Conservation (phyloP, 768 basidiomycete genomes). For the Amanita pseudoporphyria region DNA sequence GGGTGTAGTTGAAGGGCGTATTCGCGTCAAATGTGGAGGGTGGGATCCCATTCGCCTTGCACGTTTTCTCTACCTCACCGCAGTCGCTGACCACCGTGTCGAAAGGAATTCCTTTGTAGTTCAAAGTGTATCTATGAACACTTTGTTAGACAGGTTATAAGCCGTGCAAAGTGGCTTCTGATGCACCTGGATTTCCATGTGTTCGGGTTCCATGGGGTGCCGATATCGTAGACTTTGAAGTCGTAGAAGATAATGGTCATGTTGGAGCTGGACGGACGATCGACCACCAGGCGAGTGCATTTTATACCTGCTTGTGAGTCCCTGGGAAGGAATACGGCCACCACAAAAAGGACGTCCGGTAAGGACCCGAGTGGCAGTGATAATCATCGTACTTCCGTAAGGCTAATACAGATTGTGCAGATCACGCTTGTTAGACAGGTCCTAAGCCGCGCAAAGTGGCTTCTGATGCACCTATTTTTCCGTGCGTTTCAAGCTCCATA, state of each 20-base stretch:
- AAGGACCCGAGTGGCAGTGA: too few species aligned
- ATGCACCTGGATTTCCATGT: constrained; percentile 35
- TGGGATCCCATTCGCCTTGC: constrained; percentile 23
- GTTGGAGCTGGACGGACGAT: too few species aligned
- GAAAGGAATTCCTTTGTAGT: constrained; percentile 24
- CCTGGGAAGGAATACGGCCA: too few species aligned
- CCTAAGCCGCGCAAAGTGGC: constrained; percentile 27
- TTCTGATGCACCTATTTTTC: constrained; percentile 32
- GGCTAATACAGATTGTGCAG: too few species aligned
- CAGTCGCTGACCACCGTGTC: constrained; percentile 30
- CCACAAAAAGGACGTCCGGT: too few species aligned
- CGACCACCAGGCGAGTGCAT: too few species aligned
- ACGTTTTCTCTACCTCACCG: constrained; percentile 26
- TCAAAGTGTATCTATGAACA: constrained; percentile 14
- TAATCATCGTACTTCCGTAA: too few species aligned
- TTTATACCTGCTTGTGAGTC: too few species aligned
- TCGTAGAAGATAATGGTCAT: constrained; percentile 31
- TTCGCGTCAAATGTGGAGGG: constrained; percentile 17
- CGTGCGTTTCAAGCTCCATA: constrained; percentile 38
- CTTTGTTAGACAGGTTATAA: not conserved
- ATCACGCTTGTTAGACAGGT: not conserved
- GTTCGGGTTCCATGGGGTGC: constrained; percentile 32
- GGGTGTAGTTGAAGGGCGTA: constrained; percentile 24
- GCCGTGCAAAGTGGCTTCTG: constrained; percentile 31
- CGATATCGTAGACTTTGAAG: constrained; percentile 20